Evolutionary conservation across 768 basidiomycete species (phyloP).

Genomic region (Filobasidium floriforme): DNA sequence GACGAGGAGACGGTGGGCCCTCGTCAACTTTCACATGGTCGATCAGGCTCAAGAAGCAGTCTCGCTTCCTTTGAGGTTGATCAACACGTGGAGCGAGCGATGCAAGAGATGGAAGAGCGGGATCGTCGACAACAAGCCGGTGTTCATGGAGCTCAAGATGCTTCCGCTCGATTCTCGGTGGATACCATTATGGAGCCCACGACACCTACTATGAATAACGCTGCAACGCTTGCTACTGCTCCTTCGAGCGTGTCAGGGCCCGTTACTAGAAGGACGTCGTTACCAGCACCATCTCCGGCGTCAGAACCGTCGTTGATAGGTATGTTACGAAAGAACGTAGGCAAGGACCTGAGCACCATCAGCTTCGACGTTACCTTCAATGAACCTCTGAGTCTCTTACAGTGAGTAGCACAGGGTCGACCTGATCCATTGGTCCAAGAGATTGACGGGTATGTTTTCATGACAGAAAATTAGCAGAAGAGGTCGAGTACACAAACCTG

Average conservation of each 20-base stretch:
- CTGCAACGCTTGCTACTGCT: not conserved
- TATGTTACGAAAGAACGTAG: conserved; percentile 21
- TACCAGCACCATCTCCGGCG: conserved; percentile 18
- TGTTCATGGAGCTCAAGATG: not conserved
- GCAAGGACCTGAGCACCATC: conserved; percentile 22
- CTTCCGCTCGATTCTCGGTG: not conserved
- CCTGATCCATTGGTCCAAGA: no score
- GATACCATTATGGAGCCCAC: not conserved
- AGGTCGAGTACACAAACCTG: conserved; percentile 18
- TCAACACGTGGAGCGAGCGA: not conserved
- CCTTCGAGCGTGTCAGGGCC: not conserved
- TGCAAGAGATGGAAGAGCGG: not conserved
- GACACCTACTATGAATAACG: not conserved
- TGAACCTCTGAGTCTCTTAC: conserved; percentile 74
- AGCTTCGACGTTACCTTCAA: conserved; percentile 61
- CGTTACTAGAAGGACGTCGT: conserved; percentile 9
- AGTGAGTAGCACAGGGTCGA: conserved; percentile 42
- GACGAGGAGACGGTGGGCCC: conserved; percentile 5
- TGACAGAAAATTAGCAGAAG: conserved; percentile 16
- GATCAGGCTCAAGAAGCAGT: not conserved
- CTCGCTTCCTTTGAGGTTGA: not conserved
- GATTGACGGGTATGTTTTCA: not conserved
- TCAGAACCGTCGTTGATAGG: conserved; percentile 20
- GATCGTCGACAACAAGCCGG: not conserved
- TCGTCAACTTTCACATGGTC: not conserved